Conservation (phyloP, 192 early-diverging fungal genomes). For the Lobosporangium transversale region DNA sequence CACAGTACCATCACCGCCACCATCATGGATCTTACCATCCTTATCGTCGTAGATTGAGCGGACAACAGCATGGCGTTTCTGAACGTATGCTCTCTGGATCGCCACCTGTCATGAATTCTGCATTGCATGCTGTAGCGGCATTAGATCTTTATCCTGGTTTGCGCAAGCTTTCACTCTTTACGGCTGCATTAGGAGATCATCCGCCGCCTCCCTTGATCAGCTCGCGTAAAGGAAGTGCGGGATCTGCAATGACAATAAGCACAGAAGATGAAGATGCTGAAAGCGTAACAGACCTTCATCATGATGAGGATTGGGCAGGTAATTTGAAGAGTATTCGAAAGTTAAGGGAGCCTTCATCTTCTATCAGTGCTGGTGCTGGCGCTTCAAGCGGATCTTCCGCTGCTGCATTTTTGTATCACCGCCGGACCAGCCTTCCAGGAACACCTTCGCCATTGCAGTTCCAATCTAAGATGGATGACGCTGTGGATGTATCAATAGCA, state of each 20-base stretch:
- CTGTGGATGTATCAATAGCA: too few relatives aligned
- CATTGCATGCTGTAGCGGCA: conserved; percentile 24
- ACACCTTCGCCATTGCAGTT: conserved; percentile 1
- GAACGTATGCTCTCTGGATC: conserved; percentile 5
- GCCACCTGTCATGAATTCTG: not conserved
- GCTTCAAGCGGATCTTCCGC: not conserved
- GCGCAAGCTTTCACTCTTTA: conserved; percentile 43
- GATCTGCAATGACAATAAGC: not conserved
- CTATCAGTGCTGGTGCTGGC: not conserved
- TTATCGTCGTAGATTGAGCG: too few relatives aligned
- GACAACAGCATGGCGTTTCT: too few relatives aligned
- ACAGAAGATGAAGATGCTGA: conserved; percentile 9
- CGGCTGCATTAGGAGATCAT: conserved; percentile 14
- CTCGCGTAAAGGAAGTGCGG: conserved; percentile 28
- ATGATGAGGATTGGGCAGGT: conserved; percentile 49
- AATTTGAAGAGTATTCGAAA: conserved; percentile 21
- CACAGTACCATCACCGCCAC: too few relatives aligned
- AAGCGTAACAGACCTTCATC: conserved; percentile 3
- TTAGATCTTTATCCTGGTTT: conserved; percentile 42
- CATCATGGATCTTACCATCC: too few relatives aligned
- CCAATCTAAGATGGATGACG: not conserved
- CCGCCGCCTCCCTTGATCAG: conserved; percentile 34
- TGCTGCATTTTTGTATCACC: not conserved
- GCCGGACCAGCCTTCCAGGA: not conserved
- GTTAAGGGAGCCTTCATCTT: not conserved